Evolutionary conservation across 2,329 filamentous ascomycete species (phyloP), one percentile per base, ranked within the genome.

Genomic region (Fusarium equiseti): DNA sequence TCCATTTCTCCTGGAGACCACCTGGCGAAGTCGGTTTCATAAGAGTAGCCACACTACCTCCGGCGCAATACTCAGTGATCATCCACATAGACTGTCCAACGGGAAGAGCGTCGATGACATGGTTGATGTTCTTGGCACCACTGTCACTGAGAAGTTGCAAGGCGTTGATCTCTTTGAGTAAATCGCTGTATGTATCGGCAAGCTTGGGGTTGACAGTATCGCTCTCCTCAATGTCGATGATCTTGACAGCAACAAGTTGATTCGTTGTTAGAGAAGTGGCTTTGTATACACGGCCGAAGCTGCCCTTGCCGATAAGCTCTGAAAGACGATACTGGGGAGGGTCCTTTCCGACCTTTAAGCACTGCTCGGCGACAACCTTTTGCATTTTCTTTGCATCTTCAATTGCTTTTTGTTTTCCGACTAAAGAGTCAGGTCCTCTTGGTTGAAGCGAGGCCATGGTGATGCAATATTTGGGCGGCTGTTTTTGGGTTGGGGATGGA

Each of bases 31-130:
- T 91, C n/a, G 90, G 89, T 77, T 87, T 88, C 89, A 91, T 90
- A 63, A 88, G 86, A 66, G 87, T 95, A 71, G 88, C 91, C 78
- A 97, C 91, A 78, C 93, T 96, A 51, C 93, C 93, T 67, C 93
- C 93, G 8, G 91, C 92, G 74, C 93, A 95, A 79, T 95, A 94
- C 81, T 96, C 92, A 63, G 92, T 95, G 59, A 96, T 89, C 83
- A 96, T 93, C 93, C 93, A 97, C 82, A 97, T 90, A 65, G 93
- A 89, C 73, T 92, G 90, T 44, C 92, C 91, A 40, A 95, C 89
- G 11, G 92, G 89, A 22, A 95, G 85, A 7, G 92, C 92, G 71
- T 95, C 92, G 73, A 95, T 90, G 54, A 95, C 91, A 73, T 90
- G 87, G 77, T 95, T 96, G 81, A 97, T 90, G 76, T 95, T 95